Conservation (phyloP, 2,329 filamentous ascomycete genomes). For the Penicillium sumatraense region DNA sequence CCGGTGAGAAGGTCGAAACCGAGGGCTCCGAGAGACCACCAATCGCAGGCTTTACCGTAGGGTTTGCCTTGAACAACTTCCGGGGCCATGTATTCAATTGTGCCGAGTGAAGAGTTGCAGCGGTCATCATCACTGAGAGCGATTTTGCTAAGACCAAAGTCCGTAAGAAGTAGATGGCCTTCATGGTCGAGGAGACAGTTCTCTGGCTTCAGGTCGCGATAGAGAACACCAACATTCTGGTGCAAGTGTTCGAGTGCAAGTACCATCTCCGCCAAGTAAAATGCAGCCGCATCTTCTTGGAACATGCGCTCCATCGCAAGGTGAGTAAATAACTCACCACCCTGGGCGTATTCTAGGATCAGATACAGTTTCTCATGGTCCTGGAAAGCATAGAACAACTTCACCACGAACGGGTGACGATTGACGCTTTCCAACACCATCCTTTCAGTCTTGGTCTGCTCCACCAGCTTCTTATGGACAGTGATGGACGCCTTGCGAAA, state of each 20-base stretch:
- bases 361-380: constrained; percentile 97
- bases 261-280: constrained; percentile 99
- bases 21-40: constrained; percentile 96
- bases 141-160: constrained; percentile 97
- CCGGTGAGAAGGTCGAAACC: constrained; percentile 93
- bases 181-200: constrained; percentile 92
- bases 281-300: constrained; percentile 82
- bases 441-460: constrained; percentile 97
- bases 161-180: constrained; percentile 90
- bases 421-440: constrained; percentile 95
- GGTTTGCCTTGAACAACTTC: constrained; percentile 87
- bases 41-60: constrained; percentile 95
- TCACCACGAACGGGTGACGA: constrained; percentile 95
- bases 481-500: constrained; percentile 96
- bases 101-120: constrained; percentile 91
- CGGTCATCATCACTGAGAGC: constrained; percentile 70
- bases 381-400: constrained; percentile 97
- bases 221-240: constrained; percentile 88
- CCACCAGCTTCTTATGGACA: constrained; percentile 92
- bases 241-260: constrained; percentile 93
- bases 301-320: constrained; percentile 95
- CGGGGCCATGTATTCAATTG: constrained; percentile 98
- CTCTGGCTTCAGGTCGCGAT: constrained; percentile 96
- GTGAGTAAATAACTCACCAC: constrained; percentile 96
- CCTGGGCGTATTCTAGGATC: constrained; percentile 96